Percentiles rank a stretch among this genome's conserved stretches.
Evolutionary conservation across 2,329 filamentous ascomycete genomes (phyloP).

Genomic region (Aquanectria penicillioides): DNA sequence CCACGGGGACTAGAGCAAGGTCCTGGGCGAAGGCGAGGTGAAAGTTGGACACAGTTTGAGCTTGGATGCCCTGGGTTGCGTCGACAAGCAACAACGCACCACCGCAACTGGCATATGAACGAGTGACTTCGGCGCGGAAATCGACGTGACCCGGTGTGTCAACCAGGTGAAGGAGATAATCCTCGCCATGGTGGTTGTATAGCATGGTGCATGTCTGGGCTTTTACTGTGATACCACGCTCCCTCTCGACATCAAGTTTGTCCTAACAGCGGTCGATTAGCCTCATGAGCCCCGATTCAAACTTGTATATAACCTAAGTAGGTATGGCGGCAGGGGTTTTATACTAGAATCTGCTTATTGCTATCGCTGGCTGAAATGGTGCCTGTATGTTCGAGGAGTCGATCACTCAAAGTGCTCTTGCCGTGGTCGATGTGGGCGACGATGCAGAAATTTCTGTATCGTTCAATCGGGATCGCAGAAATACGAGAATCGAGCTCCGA

Average conservation of each 20-base stretch:
- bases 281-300: not conserved
- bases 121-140: constrained; percentile 94
- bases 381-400: constrained; percentile 91
- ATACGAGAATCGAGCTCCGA: constrained; percentile 63
- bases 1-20: constrained; percentile 84
- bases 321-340: not conserved
- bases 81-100: constrained; percentile 93
- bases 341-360: constrained; percentile 88
- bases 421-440: constrained; percentile 99
- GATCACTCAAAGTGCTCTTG: constrained; percentile 94
- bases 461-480: constrained; percentile 78
- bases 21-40: constrained; percentile 96
- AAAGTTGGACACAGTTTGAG: constrained; percentile 98
- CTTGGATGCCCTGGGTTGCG: constrained; percentile 95
- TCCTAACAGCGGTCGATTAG: constrained; percentile 58
- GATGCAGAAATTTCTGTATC: constrained; percentile 96
- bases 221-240: constrained; percentile 97
- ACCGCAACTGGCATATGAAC: constrained; percentile 95
- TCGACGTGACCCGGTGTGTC: constrained; percentile 98
- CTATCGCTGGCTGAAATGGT: constrained; percentile 83
- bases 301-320: not conserved
- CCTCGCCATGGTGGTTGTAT: constrained; percentile 84
- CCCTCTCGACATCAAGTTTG: constrained; percentile 95
- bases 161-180: constrained; percentile 94
- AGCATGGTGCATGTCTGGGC: constrained; percentile 99